phyloP scores from a whole-genome alignment of 2,329 filamentous ascomycete genomes.

The Exophiala oligosperma region DNA sequence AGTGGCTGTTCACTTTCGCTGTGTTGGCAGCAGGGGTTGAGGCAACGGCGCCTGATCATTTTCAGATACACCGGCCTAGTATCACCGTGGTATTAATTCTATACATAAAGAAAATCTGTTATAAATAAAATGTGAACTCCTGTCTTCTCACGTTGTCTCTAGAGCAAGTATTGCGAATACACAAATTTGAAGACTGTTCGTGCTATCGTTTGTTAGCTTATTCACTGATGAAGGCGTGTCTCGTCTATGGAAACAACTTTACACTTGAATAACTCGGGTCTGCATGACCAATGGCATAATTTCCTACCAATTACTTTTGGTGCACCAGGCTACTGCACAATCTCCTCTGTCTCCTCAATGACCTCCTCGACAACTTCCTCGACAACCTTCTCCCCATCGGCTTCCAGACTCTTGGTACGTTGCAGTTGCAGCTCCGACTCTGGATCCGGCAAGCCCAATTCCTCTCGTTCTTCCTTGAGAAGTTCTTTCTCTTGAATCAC shows the following conservation, averaged over 20 bases:
- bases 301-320: neutral
- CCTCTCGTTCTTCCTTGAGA: constrained; percentile 68
- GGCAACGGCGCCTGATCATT: too few relatives aligned
- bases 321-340: constrained; percentile 40
- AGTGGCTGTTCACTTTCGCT: too few relatives aligned
- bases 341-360: constrained; percentile 79
- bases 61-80: too few relatives aligned
- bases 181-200: too few relatives aligned
- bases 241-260: neutral
- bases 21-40: too few relatives aligned
- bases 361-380: constrained; percentile 89
- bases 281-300: neutral
- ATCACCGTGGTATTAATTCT: too few relatives aligned
- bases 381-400: constrained; percentile 63
- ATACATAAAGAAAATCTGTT: too few relatives aligned
- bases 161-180: too few relatives aligned
- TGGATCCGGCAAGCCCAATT: constrained; percentile 65
- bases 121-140: too few relatives aligned
- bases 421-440: constrained; percentile 56
- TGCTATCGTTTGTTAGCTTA: too few relatives aligned
- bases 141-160: too few relatives aligned
- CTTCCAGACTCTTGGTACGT: constrained; percentile 55
- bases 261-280: neutral
- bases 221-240: too few relatives aligned
- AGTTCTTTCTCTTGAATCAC: constrained; percentile 71